Conservation (phyloP, 352 stramenopile species). For the Albugo laibachii region DNA sequence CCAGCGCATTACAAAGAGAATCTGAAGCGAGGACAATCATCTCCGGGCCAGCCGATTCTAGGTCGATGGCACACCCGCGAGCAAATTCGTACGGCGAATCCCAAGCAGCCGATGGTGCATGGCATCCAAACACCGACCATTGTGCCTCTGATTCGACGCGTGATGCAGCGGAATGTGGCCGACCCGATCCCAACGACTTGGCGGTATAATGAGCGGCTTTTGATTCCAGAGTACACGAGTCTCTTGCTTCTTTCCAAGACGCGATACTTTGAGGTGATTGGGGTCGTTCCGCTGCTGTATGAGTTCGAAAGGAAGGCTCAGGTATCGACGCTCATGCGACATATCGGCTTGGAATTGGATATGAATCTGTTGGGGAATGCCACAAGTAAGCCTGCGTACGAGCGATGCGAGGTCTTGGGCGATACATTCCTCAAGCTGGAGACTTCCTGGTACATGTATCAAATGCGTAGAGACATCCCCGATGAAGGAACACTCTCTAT, state of each 20-base stretch:
- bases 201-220: constrained; percentile 59
- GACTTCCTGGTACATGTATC: constrained; percentile 70
- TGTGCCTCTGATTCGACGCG: constrained; percentile 57
- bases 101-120: constrained; percentile 37
- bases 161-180: constrained; percentile 59
- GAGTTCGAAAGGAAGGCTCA: constrained; percentile 80
- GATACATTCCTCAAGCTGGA: constrained; percentile 77
- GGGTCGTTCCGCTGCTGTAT: constrained; percentile 64
- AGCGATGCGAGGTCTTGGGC: constrained; percentile 62
- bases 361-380: constrained; percentile 53
- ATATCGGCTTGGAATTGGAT: constrained; percentile 57
- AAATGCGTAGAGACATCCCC: constrained; percentile 40
- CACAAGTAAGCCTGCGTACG: constrained; percentile 69
- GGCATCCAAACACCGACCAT: constrained; percentile 51
- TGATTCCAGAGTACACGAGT: constrained; percentile 51
- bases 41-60: constrained; percentile 47
- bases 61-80: constrained; percentile 54
- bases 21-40: constrained; percentile 41
- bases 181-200: constrained; percentile 34
- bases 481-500: constrained; percentile 56
- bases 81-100: constrained; percentile 31
- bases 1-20: constrained; percentile 13
- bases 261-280: constrained; percentile 61
- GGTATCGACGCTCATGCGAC: constrained; percentile 67
- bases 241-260: constrained; percentile 39